A percentile compares a stretch with the other conserved stretches of the same genome.
phyloP scores from a whole-genome alignment of 2,329 filamentous ascomycete genomes.

The Diaporthe velutina region DNA sequence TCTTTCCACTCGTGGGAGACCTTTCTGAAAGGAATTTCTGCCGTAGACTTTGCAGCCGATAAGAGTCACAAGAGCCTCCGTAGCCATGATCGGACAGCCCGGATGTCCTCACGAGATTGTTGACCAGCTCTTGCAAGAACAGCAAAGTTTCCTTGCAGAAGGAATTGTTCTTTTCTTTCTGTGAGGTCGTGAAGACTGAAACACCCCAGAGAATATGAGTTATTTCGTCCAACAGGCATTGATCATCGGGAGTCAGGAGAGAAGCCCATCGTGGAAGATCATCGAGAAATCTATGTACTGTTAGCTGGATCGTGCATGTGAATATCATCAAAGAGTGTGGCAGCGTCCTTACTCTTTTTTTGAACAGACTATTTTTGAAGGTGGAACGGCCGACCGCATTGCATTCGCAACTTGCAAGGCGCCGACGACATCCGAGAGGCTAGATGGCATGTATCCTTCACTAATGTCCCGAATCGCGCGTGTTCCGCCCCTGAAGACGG shows the following conservation, averaged over 20 bases:
- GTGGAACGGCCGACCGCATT: background rate
- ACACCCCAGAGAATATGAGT: background rate
- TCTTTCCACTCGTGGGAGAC: background rate
- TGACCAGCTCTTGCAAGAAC: background rate
- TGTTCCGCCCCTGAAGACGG: background rate
- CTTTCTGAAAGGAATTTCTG: background rate
- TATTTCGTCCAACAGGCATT: background rate
- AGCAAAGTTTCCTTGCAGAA: background rate
- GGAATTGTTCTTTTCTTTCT: no score
- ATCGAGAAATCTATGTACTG: background rate
- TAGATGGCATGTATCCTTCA: background rate
- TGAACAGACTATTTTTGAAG: background rate
- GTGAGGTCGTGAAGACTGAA: background rate
- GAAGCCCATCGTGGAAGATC: background rate
- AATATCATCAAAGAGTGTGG: background rate
- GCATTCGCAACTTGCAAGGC: conserved; percentile 1
- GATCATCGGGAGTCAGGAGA: background rate
- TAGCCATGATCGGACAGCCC: background rate
- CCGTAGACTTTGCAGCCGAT: background rate
- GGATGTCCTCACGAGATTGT: background rate
- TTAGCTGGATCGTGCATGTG: rapidly evolving
- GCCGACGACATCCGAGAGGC: background rate
- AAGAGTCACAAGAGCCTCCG: background rate
- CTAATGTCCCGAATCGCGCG: background rate
- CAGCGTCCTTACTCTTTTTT: background rate